These are phyloP conservation scores for Priceomyces castillae DNA, from an alignment of 805 yeast genomes.

Conservation along the genomic window DNA sequence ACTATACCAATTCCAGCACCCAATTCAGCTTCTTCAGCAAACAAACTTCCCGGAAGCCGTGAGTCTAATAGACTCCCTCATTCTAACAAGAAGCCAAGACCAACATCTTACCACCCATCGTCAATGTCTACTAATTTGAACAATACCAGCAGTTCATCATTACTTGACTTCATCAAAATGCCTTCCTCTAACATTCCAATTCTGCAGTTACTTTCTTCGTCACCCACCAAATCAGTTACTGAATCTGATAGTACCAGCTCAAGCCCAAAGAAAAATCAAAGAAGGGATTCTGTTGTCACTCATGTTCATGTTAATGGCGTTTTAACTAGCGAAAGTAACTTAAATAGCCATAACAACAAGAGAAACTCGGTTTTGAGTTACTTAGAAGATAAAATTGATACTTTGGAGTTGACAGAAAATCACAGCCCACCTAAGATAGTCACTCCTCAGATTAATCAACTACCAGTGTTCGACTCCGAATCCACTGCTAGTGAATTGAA, in stretches of 20 bases:
- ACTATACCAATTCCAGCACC: slow-evolving; percentile 5
- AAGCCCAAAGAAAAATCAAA: slow-evolving; percentile 16
- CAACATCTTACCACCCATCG: slow-evolving; percentile 81
- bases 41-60: slow-evolving; percentile 8
- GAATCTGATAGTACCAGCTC: slow-evolving; percentile 10
- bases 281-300: slow-evolving; percentile 41
- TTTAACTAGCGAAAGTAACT: slow-evolving; percentile 22
- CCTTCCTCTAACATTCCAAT: slow-evolving; percentile 32
- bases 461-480: slow-evolving; percentile 26
- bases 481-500: slow-evolving; percentile 2
- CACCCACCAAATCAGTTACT: slow-evolving; percentile 32
- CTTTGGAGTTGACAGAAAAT: slow-evolving; percentile 34
- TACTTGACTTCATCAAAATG: slow-evolving; percentile 33
- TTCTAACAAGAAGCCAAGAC: slow-evolving; percentile 62
- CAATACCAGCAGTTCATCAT: slow-evolving; percentile 15
- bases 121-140: slow-evolving; percentile 33
- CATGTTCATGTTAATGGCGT: slow-evolving; percentile 45
- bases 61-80: slow-evolving; percentile 41
- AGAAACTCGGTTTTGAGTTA: slow-evolving; percentile 41
- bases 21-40: slow-evolving; percentile 5
- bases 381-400: slow-evolving; percentile 44
- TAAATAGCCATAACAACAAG: slow-evolving; percentile 27
- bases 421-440: slow-evolving; percentile 17
- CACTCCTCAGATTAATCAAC: slow-evolving; percentile 33
- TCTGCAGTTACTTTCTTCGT: slow-evolving; percentile 36